A percentile compares a stretch with the other conserved stretches of the same genome.
Evolutionary conservation across 805 yeast species (phyloP).

Genomic region (Kazachstania taianensis): DNA sequence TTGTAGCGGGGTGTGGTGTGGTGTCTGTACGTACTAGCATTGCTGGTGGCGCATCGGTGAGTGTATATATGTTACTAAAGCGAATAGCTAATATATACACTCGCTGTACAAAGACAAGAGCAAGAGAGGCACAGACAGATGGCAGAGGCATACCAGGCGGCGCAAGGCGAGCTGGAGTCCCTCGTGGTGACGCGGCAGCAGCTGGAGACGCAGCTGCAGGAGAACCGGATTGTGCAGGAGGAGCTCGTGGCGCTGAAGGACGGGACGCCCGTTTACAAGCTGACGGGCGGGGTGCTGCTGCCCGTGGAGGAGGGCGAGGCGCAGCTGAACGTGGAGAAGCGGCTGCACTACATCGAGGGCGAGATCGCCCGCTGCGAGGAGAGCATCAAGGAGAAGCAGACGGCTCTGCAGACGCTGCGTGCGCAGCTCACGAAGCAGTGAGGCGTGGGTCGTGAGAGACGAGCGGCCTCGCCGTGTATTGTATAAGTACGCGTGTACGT

Average conservation of each 20-base stretch:
- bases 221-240: conserved; percentile 75
- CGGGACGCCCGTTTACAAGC: conserved; percentile 71
- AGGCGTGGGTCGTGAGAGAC: neutral
- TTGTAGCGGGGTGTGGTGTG: too few relatives aligned
- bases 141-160: conserved; percentile 28
- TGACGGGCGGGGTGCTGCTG: conserved; percentile 84
- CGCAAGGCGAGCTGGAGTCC: conserved; percentile 40
- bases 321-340: conserved; percentile 68
- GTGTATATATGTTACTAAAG: too few relatives aligned
- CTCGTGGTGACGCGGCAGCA: conserved; percentile 67
- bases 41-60: too few relatives aligned
- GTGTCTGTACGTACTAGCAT: too few relatives aligned
- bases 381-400: conserved; percentile 49
- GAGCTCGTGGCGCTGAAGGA: conserved; percentile 63
- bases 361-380: conserved; percentile 75
- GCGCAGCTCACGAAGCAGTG: conserved; percentile 41
- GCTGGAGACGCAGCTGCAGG: conserved; percentile 90
- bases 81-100: too few relatives aligned
- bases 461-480: too few relatives aligned
- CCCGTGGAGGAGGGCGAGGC: conserved; percentile 87
- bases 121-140: too few relatives aligned
- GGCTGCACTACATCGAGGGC: conserved; percentile 74
- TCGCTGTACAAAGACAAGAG: too few relatives aligned
- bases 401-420: conserved; percentile 49
- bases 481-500: too few relatives aligned